Percentiles rank a stretch among this genome's conserved stretches.
Conservation (phyloP, 1,139 yeast genomes). For the Yamadazyma pseudoaaseri region DNA sequence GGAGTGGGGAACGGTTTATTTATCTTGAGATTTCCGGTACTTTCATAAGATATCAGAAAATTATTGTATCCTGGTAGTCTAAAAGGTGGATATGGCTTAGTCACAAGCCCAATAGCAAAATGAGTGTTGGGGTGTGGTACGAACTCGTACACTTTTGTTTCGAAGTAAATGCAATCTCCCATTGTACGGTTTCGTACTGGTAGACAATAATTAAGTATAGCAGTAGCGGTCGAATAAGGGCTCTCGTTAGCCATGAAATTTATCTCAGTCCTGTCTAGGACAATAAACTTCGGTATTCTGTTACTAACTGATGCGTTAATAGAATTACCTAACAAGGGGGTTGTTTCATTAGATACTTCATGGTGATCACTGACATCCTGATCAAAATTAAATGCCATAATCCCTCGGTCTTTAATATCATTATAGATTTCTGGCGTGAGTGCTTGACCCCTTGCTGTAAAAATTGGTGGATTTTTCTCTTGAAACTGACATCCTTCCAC, state of each 20-base stretch:
- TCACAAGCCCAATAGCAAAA: constrained; percentile 75
- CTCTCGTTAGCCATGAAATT: constrained; percentile 46
- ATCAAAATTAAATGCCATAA: constrained; percentile 42
- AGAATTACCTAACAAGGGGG: constrained; percentile 1
- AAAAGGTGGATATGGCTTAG: constrained; percentile 85
- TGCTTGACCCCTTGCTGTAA: constrained; percentile 34
- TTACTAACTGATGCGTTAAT: neutral
- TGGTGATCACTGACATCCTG: constrained; percentile 29
- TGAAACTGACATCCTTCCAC: constrained; percentile 36
- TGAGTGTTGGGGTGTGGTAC: constrained; percentile 43
- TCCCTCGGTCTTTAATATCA: constrained; percentile 38
- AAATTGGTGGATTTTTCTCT: constrained; percentile 31
- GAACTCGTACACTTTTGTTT: constrained; percentile 61
- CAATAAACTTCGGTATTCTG: constrained; percentile 31
- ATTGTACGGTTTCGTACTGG: constrained; percentile 55
- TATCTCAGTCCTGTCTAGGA: constrained; percentile 67
- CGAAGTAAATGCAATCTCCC: constrained; percentile 69
- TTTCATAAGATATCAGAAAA: constrained; percentile 84
- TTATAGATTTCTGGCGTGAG: constrained; percentile 30
- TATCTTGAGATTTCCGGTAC: constrained; percentile 77
- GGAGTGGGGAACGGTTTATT: constrained; percentile 70
- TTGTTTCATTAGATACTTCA: neutral
- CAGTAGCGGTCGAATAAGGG: constrained; percentile 46
- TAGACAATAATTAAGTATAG: constrained; percentile 58
- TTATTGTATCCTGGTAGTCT: constrained; percentile 83